Conservation (phyloP, 2,329 filamentous ascomycete genomes). For the Epichloe baconii region DNA sequence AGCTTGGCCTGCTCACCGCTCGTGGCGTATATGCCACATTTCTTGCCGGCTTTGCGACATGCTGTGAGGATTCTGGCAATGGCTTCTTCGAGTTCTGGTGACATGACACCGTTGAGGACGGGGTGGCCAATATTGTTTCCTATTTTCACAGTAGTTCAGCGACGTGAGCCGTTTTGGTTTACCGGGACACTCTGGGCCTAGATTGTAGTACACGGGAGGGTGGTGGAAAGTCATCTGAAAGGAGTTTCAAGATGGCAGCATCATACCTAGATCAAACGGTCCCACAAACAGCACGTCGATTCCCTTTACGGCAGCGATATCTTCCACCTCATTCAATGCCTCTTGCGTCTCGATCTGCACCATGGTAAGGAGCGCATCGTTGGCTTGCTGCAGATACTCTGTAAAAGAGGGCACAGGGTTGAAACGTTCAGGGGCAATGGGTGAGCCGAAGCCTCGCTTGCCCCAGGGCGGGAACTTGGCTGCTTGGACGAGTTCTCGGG, state of each 20-base stretch:
- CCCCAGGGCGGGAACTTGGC: constrained; percentile 39
- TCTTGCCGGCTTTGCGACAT: constrained; percentile 49
- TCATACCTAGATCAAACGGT: constrained; percentile 47
- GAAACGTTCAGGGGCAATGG: constrained; percentile 31
- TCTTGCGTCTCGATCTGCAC: constrained; percentile 56
- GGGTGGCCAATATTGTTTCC: constrained; percentile 49
- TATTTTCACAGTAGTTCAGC: constrained; percentile 7
- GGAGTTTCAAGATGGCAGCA: too few relatives aligned
- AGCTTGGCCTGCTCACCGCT: constrained; percentile 40
- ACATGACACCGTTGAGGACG: constrained; percentile 45
- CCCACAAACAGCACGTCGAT: constrained; percentile 54
- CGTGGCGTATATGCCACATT: constrained; percentile 47
- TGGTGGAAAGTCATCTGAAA: too few relatives aligned
- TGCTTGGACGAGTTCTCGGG: constrained; percentile 29
- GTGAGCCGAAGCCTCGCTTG: constrained; percentile 35
- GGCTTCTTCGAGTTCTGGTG: constrained; percentile 44
- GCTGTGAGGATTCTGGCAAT: constrained; percentile 45
- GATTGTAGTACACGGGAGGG: background rate
- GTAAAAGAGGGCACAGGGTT: constrained; percentile 29
- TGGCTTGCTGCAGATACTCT: constrained; percentile 36
- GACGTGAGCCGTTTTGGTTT: background rate
- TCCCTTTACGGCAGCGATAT: constrained; percentile 46
- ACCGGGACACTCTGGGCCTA: background rate
- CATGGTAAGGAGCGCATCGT: constrained; percentile 44
- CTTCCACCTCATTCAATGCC: constrained; percentile 45